phyloP scores from a whole-genome alignment of 140 eudicot genomes.

The Erigeron philadelphicus region DNA sequence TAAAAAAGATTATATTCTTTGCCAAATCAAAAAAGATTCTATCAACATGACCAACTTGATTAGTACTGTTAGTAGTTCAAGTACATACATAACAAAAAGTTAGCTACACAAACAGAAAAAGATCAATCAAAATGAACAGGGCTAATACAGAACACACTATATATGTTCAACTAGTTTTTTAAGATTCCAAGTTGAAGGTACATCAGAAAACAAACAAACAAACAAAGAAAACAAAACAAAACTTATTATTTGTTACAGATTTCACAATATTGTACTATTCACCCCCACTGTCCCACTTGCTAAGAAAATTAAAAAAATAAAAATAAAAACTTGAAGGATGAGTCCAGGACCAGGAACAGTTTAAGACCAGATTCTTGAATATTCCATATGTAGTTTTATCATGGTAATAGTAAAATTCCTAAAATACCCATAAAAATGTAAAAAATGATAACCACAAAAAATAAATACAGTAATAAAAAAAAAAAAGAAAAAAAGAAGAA shows the following conservation, averaged over 20 bases:
- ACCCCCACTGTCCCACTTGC: conserved; percentile 27
- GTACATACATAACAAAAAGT: conserved; percentile 13
- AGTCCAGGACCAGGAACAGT: not conserved
- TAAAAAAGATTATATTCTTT: conserved; percentile 31
- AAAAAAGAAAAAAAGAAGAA: too few species aligned
- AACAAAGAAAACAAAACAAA: conserved; percentile 14
- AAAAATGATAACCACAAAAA: not conserved
- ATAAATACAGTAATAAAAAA: too few species aligned
- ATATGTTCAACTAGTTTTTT: conserved; percentile 13
- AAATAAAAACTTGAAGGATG: not conserved
- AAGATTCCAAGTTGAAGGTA: conserved; percentile 27
- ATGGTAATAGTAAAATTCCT: conserved; percentile 10
- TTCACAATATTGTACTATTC: conserved; percentile 17
- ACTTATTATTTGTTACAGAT: conserved; percentile 14
- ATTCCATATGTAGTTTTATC: conserved; percentile 28
- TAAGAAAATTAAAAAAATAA: not conserved
- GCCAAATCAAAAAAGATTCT: conserved; percentile 31
- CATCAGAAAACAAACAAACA: conserved; percentile 16
- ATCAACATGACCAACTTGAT: conserved; percentile 1
- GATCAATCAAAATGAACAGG: conserved; percentile 25
- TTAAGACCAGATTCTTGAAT: conserved; percentile 35
- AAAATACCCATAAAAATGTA: conserved; percentile 21
- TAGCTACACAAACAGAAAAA: conserved; percentile 20
- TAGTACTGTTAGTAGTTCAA: conserved; percentile 20
- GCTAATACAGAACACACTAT: not conserved